phyloP scores from a whole-genome alignment of 2,329 filamentous ascomycete species.

The Akanthomyces uredinophilus region DNA sequence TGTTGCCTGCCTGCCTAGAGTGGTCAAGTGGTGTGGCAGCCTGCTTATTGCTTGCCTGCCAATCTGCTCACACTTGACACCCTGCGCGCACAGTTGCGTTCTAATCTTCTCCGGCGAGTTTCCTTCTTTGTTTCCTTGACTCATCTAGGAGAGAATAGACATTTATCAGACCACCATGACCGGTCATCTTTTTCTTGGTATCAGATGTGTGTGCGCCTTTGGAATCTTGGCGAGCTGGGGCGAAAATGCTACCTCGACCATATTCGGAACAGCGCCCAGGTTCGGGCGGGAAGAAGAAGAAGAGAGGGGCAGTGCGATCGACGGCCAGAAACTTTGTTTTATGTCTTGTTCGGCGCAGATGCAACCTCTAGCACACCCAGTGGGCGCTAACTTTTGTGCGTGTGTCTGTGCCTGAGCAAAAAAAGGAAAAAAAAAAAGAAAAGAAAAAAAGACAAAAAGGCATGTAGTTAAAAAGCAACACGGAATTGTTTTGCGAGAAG shows the following conservation, averaged over 20 bases:
- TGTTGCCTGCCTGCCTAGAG: too few species aligned
- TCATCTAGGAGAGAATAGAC: background rate
- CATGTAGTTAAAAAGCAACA: background rate
- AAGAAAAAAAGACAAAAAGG: background rate
- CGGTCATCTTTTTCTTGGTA: background rate
- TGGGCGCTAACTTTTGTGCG: background rate
- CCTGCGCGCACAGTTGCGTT: background rate
- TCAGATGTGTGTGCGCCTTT: background rate
- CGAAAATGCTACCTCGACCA: background rate
- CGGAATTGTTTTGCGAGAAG: background rate
- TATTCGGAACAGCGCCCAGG: background rate
- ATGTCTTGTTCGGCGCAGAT: background rate
- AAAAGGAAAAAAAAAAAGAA: background rate
- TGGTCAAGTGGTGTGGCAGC: too few species aligned
- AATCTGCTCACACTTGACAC: background rate
- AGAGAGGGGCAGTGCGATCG: slow-evolving; percentile 4
- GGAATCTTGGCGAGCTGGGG: background rate
- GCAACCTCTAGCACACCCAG: background rate
- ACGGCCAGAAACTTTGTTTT: slow-evolving; percentile 3
- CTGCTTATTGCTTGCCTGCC: background rate
- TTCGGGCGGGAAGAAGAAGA: background rate
- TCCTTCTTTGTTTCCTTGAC: background rate
- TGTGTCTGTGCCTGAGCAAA: background rate
- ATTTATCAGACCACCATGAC: background rate
- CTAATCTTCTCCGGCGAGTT: background rate